Conservation (phyloP, 805 yeast species). For the Priceomyces haplophilus region DNA sequence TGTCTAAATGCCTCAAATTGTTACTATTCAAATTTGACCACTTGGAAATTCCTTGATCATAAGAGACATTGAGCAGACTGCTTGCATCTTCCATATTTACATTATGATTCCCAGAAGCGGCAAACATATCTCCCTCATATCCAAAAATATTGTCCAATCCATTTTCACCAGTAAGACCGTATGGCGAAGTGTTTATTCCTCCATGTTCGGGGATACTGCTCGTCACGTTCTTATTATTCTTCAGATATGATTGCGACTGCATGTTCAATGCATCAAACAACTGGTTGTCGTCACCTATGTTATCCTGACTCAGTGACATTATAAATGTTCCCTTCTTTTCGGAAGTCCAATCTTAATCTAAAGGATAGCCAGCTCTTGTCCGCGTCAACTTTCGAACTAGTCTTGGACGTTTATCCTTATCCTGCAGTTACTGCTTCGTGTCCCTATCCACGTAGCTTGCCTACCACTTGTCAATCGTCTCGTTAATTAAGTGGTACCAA, state of each 20-base stretch:
- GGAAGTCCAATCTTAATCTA: background rate
- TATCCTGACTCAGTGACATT: background rate
- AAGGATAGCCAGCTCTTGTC: too few relatives aligned
- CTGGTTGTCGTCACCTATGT: conserved; percentile 22
- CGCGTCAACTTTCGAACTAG: background rate
- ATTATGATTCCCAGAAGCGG: background rate
- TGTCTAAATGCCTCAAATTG: conserved; percentile 1
- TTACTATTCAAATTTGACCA: conserved; percentile 1
- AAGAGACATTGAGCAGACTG: background rate
- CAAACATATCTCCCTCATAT: background rate
- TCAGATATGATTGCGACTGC: conserved; percentile 21
- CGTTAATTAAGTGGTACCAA: background rate
- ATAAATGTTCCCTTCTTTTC: background rate
- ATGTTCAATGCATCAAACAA: conserved; percentile 29
- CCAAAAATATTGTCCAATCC: background rate
- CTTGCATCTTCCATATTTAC: background rate
- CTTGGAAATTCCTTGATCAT: background rate
- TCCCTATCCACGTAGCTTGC: too few relatives aligned
- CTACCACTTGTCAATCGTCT: background rate
- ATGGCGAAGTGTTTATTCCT: background rate
- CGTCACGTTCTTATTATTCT: background rate
- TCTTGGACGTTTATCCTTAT: background rate
- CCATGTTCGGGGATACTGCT: background rate
- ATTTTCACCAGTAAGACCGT: background rate
- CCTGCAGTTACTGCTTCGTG: background rate